Conservation (phyloP, 2,329 filamentous ascomycete species). For the Fusarium sp. region DNA sequence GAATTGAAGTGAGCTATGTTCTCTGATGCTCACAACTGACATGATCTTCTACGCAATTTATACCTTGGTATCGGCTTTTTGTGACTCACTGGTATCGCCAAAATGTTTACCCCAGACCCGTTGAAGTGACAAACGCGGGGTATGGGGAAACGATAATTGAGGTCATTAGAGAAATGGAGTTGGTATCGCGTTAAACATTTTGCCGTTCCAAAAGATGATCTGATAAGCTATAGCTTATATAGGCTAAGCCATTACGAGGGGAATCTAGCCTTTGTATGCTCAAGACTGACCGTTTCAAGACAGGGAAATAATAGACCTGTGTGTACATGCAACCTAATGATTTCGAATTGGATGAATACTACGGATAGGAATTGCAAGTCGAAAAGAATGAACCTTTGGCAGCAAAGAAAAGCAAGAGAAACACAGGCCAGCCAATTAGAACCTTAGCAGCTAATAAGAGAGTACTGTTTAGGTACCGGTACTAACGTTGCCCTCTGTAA, state of each 20-base stretch:
- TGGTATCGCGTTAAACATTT: conserved; percentile 1
- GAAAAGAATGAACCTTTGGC: neutral
- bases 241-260: neutral
- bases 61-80: neutral
- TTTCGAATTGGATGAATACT: neutral
- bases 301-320: neutral
- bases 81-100: conserved; percentile 4
- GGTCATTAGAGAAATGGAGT: neutral
- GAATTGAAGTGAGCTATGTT: neutral
- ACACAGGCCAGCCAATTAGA: too few species aligned
- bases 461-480: too few species aligned
- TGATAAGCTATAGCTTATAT: neutral
- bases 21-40: neutral
- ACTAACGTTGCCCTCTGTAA: too few species aligned
- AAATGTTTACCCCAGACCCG: conserved; percentile 26
- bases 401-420: neutral
- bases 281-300: neutral
- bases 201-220: neutral
- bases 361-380: too few species aligned
- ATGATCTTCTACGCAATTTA: neutral
- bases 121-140: neutral
- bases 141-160: neutral
- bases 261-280: neutral
- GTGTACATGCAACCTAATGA: neutral
- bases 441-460: too few species aligned